Evolutionary conservation across 805 yeast genomes (phyloP).

Genomic region (Wickerhamomyces tratensis): DNA sequence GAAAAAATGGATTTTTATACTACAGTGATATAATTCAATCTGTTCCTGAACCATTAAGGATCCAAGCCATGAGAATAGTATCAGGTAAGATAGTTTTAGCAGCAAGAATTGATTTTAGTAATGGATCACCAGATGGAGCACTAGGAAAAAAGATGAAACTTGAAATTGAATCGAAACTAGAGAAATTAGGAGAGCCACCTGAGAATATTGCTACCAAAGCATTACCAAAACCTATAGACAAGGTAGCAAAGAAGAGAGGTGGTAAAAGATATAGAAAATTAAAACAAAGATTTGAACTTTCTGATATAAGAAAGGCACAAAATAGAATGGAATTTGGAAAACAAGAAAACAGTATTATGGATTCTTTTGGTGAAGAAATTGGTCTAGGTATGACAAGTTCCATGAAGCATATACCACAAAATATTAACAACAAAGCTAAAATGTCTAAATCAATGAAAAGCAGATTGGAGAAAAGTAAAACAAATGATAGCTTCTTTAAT

Average conservation of each 20-base stretch:
- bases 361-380: conserved; percentile 68
- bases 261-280: conserved; percentile 73
- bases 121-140: conserved; percentile 31
- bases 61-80: conserved; percentile 67
- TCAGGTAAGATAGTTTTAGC: conserved; percentile 77
- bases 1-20: conserved; percentile 65
- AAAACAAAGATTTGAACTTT: conserved; percentile 72
- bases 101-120: conserved; percentile 66
- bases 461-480: conserved; percentile 24
- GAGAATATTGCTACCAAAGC: conserved; percentile 49
- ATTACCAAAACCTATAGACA: conserved; percentile 62
- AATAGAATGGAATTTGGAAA: conserved; percentile 80
- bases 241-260: conserved; percentile 74
- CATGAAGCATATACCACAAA: conserved; percentile 21
- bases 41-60: conserved; percentile 47
- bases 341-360: conserved; percentile 50
- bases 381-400: conserved; percentile 62
- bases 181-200: conserved; percentile 72
- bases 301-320: conserved; percentile 75
- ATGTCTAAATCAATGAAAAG: conserved; percentile 51
- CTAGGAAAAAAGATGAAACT: conserved; percentile 49
- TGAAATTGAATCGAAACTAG: conserved; percentile 57
- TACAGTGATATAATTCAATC: conserved; percentile 47
- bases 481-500: conserved; percentile 10
- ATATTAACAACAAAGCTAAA: conserved; percentile 42